Evolutionary conservation across 805 yeast genomes (phyloP).

Genomic region (Scheffersomyces ergatensis): DNA sequence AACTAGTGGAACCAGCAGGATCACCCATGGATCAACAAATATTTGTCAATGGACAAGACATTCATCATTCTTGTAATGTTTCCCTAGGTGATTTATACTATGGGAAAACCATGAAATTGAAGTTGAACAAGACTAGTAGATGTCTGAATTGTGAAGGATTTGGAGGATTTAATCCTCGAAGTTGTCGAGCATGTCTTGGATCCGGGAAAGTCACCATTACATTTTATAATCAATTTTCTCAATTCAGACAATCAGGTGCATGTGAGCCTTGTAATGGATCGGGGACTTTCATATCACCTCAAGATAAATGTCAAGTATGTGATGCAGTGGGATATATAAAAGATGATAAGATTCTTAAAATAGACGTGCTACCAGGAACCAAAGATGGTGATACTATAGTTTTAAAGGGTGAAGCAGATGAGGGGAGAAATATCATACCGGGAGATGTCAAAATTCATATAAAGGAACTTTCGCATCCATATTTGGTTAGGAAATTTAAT

Average conservation of each 20-base stretch:
- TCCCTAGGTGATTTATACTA: constrained; percentile 53
- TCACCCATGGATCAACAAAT: constrained; percentile 7
- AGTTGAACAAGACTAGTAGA: constrained; percentile 46
- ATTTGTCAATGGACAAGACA: constrained; percentile 47
- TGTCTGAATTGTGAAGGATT: constrained; percentile 52
- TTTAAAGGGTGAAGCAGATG: constrained; percentile 63
- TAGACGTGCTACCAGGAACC: constrained; percentile 57
- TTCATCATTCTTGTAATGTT: constrained; percentile 53
- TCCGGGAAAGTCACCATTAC: constrained; percentile 45
- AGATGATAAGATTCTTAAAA: constrained; percentile 49
- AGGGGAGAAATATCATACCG: constrained; percentile 54
- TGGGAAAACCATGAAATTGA: constrained; percentile 57
- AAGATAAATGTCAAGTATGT: constrained; percentile 24
- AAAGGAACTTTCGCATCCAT: constrained; percentile 35
- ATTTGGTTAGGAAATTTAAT: constrained; percentile 40
- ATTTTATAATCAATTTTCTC: constrained; percentile 40
- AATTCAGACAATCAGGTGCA: constrained; percentile 30
- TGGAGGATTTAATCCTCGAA: constrained; percentile 44
- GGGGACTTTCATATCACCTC: constrained; percentile 22
- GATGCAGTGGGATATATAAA: constrained; percentile 42
- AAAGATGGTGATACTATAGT: constrained; percentile 50
- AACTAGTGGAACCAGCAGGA: constrained; percentile 19
- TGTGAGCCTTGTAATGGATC: constrained; percentile 36
- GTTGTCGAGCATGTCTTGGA: constrained; percentile 43
- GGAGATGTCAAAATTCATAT: constrained; percentile 67